Evolutionary conservation across 139 green algal genomes (phyloP), one percentile per base, ranked within the genome.

Genomic region (Gonium pectorale): DNA sequence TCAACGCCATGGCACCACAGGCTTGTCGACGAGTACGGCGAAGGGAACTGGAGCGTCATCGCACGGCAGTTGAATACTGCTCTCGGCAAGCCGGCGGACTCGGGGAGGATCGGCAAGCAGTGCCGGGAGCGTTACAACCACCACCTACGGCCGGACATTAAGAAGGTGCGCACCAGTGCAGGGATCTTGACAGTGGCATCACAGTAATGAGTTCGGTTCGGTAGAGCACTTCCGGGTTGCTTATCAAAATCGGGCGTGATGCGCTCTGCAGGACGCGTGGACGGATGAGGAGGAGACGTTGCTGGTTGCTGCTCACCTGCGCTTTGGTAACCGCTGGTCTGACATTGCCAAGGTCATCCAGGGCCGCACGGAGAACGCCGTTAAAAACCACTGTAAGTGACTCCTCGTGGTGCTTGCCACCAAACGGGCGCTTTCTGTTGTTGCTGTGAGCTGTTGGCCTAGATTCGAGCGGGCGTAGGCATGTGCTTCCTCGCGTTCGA

Each of bases 81-180:
- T 8, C 72, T 89, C 11, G 82, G 81, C 26, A 93, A 92, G 81
- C 67, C 70, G 17, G 37, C 86, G 13, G 90, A 92, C 17, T 41
- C 86, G n/a, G 94, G 94, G 29, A 88, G 94, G 37, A 97, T 96
- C 26, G 94, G 94, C 85, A 97, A 97, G 90, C 94, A 86, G 82
- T 90, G 87, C 69, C 60, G 81, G 17, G 81, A 88, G 66, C 89
- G 94, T 11, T 97, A 92, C 91, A 93, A 95, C 84, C 96, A 97
- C 80, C 94, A 97, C 80, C 80, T 97, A 73, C 82, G 94, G 24
- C 94, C 94, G 22, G 89, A 90, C 67, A 93, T 97, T 40, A 91
- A 92, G 33, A 95, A 94, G 72, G 72, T 80, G 52, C 52, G 72
- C 2, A 3, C n/a, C 62, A 54, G 11, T 24, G 46, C 46, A 15